Conservation (phyloP, 352 stramenopile genomes). For the Pythium graminicola region DNA sequence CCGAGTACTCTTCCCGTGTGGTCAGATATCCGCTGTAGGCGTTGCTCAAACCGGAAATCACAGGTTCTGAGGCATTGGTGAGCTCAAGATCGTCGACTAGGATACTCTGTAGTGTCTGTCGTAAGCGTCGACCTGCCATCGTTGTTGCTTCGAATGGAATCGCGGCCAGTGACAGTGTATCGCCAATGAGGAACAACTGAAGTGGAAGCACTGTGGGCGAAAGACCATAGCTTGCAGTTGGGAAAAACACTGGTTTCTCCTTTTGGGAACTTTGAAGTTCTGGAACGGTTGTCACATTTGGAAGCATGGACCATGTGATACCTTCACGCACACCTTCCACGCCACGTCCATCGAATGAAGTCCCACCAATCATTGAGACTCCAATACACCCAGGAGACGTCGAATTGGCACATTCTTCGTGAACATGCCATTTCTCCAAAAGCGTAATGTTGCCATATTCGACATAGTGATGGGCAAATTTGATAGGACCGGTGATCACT, state of each 20-base stretch:
- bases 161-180: conserved; percentile 52
- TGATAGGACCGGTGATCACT: conserved; percentile 37
- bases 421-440: conserved; percentile 52
- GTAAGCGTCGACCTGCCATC: conserved; percentile 72
- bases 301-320: conserved; percentile 60
- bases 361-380: conserved; percentile 79
- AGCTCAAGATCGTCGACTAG: conserved; percentile 25
- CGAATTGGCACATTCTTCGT: conserved; percentile 56
- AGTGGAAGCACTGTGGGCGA: conserved; percentile 66
- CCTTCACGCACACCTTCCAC: conserved; percentile 54
- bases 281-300: conserved; percentile 65
- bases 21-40: conserved; percentile 83
- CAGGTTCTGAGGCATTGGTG: conserved; percentile 26
- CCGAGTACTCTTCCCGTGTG: conserved; percentile 78
- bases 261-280: conserved; percentile 66
- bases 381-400: conserved; percentile 78
- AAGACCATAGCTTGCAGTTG: conserved; percentile 62
- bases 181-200: conserved; percentile 59
- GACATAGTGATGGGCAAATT: conserved; percentile 66
- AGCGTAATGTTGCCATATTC: conserved; percentile 66
- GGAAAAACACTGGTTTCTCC: conserved; percentile 77
- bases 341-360: conserved; percentile 67
- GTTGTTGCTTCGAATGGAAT: conserved; percentile 82
- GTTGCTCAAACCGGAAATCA: conserved; percentile 74
- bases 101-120: conserved; percentile 28